phyloP scores from a whole-genome alignment of 2,329 filamentous ascomycete species.

The Botrytis tulipae region DNA sequence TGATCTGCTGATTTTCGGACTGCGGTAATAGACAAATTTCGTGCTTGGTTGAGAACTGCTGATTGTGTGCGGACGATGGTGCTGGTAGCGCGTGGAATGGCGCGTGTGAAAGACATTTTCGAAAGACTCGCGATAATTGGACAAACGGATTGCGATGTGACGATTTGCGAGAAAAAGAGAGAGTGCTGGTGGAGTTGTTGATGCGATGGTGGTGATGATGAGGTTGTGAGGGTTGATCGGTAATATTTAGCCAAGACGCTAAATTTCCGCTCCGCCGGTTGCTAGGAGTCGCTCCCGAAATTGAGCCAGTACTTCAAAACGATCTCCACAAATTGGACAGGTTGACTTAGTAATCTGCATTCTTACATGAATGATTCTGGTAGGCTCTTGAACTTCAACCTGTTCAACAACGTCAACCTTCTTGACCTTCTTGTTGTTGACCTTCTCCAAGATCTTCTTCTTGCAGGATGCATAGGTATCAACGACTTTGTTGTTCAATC shows the following conservation, averaged over 20 bases:
- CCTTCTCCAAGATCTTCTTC: neutral
- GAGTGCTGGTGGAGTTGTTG: neutral
- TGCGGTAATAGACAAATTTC: slow-evolving; percentile 4
- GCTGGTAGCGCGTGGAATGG: slow-evolving; percentile 11
- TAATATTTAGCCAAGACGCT: slow-evolving; percentile 18
- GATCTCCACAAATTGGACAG: neutral
- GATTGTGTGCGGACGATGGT: slow-evolving; percentile 3
- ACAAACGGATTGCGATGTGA: neutral
- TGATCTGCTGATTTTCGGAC: slow-evolving; percentile 29
- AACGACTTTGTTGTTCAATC: neutral
- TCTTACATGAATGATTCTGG: neutral
- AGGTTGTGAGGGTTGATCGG: slow-evolving; percentile 6
- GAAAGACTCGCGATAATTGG: too few relatives aligned
- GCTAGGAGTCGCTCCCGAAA: neutral
- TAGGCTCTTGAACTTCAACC: neutral
- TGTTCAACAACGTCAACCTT: neutral
- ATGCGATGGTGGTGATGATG: neutral
- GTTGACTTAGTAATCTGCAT: neutral
- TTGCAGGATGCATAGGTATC: neutral
- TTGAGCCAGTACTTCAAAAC: neutral
- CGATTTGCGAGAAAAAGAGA: neutral
- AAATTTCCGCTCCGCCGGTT: neutral
- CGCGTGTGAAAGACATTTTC: slow-evolving; percentile 14
- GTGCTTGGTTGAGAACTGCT: neutral
- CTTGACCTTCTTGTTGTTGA: neutral